phyloP scores from a whole-genome alignment of 345 rosid species.

The Melaleuca quinquenervia region DNA sequence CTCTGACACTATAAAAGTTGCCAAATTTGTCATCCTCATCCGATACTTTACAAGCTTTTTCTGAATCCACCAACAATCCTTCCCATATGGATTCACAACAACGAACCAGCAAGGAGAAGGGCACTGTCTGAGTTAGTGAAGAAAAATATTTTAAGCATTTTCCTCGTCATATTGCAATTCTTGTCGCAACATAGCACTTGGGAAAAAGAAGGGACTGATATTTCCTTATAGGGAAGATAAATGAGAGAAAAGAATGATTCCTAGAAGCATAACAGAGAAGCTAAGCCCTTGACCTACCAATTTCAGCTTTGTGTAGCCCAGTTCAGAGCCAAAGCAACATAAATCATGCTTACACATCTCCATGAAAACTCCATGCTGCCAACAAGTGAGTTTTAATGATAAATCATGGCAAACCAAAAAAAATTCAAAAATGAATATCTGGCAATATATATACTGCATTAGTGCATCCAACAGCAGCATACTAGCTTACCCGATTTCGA shows the following conservation, averaged over 20 bases:
- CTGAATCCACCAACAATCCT: constrained; percentile 13
- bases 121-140: constrained; percentile 42
- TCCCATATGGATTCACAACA: constrained; percentile 43
- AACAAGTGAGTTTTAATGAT: constrained; percentile 9
- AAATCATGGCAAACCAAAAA: neutral
- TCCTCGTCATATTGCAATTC: neutral
- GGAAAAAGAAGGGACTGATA: too few relatives aligned
- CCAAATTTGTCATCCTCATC: constrained; percentile 3
- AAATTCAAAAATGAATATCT: neutral
- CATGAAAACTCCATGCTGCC: constrained; percentile 54
- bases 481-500: constrained; percentile 46
- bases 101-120: constrained; percentile 52
- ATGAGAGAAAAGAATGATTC: neutral
- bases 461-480: neutral
- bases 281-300: constrained; percentile 33
- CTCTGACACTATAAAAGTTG: constrained; percentile 9
- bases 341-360: constrained; percentile 57
- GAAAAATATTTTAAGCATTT: neutral
- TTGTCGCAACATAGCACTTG: neutral
- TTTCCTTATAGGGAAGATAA: neutral
- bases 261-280: neutral
- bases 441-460: neutral
- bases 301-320: constrained; percentile 34
- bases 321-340: constrained; percentile 39
- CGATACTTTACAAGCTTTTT: constrained; percentile 2